phyloP scores from a whole-genome alignment of 768 basidiomycete genomes.

The Boletus subparvulus region DNA sequence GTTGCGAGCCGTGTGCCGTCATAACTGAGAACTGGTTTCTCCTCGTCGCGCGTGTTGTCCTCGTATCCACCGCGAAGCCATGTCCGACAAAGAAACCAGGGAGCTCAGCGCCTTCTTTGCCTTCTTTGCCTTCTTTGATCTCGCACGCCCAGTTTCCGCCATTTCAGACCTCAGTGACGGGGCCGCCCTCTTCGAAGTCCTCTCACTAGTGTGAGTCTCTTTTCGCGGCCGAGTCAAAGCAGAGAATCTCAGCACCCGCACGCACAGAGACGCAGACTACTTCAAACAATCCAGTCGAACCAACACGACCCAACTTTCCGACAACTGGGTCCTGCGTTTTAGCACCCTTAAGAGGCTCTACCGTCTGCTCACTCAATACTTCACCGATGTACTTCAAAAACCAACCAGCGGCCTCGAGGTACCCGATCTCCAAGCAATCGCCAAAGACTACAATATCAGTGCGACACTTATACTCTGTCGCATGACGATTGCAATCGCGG shows the following conservation, averaged over 20 bases:
- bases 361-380: slow-evolving; percentile 86
- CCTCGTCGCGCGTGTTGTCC: slow-evolving; percentile 4
- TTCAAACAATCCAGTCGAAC: slow-evolving; percentile 65
- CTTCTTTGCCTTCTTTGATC: slow-evolving; percentile 74
- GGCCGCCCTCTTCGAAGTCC: slow-evolving; percentile 68
- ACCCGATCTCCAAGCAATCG: slow-evolving; percentile 83
- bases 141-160: slow-evolving; percentile 60
- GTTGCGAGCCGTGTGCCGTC: neutral
- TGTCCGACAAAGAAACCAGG: slow-evolving; percentile 46
- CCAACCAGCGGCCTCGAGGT: slow-evolving; percentile 77
- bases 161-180: slow-evolving; percentile 80
- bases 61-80: slow-evolving; percentile 10
- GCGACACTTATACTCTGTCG: slow-evolving; percentile 77
- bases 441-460: slow-evolving; percentile 65
- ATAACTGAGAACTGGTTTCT: slow-evolving; percentile 6
- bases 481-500: slow-evolving; percentile 80
- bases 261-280: slow-evolving; percentile 69
- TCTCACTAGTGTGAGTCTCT: slow-evolving; percentile 66
- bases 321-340: slow-evolving; percentile 90
- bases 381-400: slow-evolving; percentile 78
- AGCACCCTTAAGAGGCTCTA: slow-evolving; percentile 81
- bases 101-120: slow-evolving; percentile 81
- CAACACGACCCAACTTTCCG: slow-evolving; percentile 59
- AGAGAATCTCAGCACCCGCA: slow-evolving; percentile 8
- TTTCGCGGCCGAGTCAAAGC: neutral